Conservation (phyloP, 495 filamentous ascomycete species). For the Barbatosphaeria neglecta region DNA sequence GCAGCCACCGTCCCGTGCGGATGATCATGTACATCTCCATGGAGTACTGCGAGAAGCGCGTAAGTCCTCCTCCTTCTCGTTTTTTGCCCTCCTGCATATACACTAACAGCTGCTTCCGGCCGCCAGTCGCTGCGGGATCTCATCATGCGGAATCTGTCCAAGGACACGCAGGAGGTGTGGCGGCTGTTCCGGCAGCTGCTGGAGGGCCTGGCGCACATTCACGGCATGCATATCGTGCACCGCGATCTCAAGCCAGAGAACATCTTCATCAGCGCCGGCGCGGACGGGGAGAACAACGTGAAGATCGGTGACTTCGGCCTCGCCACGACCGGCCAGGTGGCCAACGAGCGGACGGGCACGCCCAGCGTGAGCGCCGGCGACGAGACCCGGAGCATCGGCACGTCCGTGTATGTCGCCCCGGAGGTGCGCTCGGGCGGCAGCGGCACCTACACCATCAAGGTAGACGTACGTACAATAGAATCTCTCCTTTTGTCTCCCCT, state of each 20-base stretch:
- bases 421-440: slow-evolving; percentile 65
- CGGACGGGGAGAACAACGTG: slow-evolving; percentile 71
- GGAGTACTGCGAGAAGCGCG: slow-evolving; percentile 93
- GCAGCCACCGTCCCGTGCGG: slow-evolving; percentile 21
- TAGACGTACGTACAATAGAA: slow-evolving; percentile 57
- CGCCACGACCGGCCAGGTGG: slow-evolving; percentile 75
- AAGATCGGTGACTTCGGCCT: slow-evolving; percentile 95
- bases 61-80: slow-evolving; percentile 23
- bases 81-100: not conserved
- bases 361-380: slow-evolving; percentile 39
- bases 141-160: slow-evolving; percentile 63
- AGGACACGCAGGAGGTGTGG: slow-evolving; percentile 70
- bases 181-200: slow-evolving; percentile 82
- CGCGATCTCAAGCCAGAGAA: slow-evolving; percentile 98
- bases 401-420: slow-evolving; percentile 86
- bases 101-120: too few relatives aligned
- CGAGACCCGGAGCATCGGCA: slow-evolving; percentile 82
- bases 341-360: slow-evolving; percentile 51
- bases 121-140: slow-evolving; percentile 88
- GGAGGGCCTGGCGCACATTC: slow-evolving; percentile 84
- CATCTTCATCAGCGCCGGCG: slow-evolving; percentile 60
- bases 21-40: slow-evolving; percentile 50
- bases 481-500: slow-evolving; percentile 3
- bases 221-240: slow-evolving; percentile 85
- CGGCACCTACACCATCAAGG: slow-evolving; percentile 80